phyloP scores from a whole-genome alignment of 2,329 filamentous ascomycete genomes.

The Botrytis byssoidea region DNA sequence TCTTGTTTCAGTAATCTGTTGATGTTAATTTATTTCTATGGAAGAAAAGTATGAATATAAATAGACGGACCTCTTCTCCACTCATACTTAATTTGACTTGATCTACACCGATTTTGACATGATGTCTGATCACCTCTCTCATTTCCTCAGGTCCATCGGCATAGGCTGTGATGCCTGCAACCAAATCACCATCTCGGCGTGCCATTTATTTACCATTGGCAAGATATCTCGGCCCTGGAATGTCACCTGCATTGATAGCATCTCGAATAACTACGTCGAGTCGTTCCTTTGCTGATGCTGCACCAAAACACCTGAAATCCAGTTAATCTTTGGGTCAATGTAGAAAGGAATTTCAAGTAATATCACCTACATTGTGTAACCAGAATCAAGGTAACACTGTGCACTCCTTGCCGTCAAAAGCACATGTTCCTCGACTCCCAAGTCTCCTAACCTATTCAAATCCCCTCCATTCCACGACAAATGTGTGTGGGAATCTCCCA shows the following conservation, averaged over 20 bases:
- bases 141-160: conserved; percentile 44
- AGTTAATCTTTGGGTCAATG: background rate
- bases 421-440: conserved; percentile 49
- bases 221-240: conserved; percentile 49
- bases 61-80: conserved; percentile 28
- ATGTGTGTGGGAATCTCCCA: conserved; percentile 51
- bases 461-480: conserved; percentile 49
- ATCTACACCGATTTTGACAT: conserved; percentile 43
- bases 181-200: conserved; percentile 45
- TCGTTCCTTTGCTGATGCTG: conserved; percentile 30
- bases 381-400: conserved; percentile 47
- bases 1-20: conserved; percentile 33
- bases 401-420: conserved; percentile 34
- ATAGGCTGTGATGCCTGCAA: conserved; percentile 39
- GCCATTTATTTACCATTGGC: conserved; percentile 52
- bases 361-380: conserved; percentile 46
- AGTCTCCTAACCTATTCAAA: conserved; percentile 43
- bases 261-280: conserved; percentile 48
- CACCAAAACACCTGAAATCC: conserved; percentile 29
- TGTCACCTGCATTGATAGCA: conserved; percentile 49
- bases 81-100: conserved; percentile 47
- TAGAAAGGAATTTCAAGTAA: background rate
- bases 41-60: too few species aligned
- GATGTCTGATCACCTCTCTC: conserved; percentile 42
- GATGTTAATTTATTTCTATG: background rate